These are phyloP conservation scores for Ceratobasidium sp. DNA, from an alignment of 1,284 basidiomycete species.

Conservation along the genomic window DNA sequence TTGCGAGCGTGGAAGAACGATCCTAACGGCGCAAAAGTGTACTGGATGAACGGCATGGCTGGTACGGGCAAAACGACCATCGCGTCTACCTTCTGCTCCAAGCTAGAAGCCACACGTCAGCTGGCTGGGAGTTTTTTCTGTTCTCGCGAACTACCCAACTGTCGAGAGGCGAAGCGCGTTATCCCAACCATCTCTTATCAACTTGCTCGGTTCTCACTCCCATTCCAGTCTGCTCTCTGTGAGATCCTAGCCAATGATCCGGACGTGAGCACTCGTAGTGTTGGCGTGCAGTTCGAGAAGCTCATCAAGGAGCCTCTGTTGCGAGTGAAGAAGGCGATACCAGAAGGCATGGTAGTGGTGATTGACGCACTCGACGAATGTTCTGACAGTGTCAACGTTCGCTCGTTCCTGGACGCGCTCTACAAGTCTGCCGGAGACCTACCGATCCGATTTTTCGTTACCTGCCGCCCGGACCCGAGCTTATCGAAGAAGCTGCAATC, in stretches of 20 bases:
- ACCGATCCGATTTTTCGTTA: conserved; percentile 4
- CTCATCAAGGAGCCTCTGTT: too few species aligned
- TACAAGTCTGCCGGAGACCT: neutral
- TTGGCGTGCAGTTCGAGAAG: too few species aligned
- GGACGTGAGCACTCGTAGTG: too few species aligned
- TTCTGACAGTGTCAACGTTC: neutral
- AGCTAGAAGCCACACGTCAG: conserved; percentile 9
- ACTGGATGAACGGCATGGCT: conserved; percentile 53
- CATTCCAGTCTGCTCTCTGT: neutral
- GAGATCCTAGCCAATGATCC: too few species aligned
- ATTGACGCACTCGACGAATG: conserved; percentile 32
- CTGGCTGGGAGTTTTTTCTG: conserved; percentile 11
- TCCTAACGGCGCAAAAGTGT: conserved; percentile 45
- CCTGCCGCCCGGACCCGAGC: conserved; percentile 43
- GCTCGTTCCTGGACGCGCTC: too few species aligned
- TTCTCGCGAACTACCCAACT: neutral
- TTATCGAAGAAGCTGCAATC: neutral
- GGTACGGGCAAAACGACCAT: too few species aligned
- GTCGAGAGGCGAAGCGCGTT: too few species aligned
- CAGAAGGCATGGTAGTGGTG: neutral
- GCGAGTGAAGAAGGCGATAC: neutral
- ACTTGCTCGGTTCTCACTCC: neutral
- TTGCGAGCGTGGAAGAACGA: conserved; percentile 46
- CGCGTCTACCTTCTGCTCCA: conserved; percentile 51
- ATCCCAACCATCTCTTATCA: conserved; percentile 26